Conservation (phyloP, 345 rosid genomes). For the Clausena lansium region DNA sequence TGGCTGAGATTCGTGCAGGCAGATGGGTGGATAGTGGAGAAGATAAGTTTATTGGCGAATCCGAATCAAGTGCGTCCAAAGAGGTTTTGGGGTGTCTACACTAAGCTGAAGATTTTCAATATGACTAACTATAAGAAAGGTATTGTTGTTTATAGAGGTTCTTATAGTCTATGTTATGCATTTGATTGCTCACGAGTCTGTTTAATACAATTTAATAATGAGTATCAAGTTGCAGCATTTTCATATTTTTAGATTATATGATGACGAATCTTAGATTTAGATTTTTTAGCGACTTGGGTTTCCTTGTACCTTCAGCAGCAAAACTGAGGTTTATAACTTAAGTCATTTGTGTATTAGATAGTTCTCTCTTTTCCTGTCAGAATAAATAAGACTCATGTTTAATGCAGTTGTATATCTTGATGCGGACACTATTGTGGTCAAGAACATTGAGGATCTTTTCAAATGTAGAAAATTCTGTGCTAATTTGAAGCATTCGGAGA, state of each 20-base stretch:
- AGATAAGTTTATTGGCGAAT: constrained; percentile 77
- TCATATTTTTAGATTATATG: not conserved
- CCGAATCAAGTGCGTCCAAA: constrained; percentile 87
- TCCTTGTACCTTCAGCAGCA: not conserved
- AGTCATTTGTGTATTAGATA: not conserved
- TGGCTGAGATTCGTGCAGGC: constrained; percentile 47
- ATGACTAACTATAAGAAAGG: constrained; percentile 89
- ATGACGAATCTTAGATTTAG: not conserved
- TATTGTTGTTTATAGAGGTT: constrained; percentile 8
- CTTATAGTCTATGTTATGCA: not conserved
- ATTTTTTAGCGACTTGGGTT: not conserved
- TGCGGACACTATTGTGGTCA: constrained; percentile 95
- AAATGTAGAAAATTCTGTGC: constrained; percentile 85
- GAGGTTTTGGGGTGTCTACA: constrained; percentile 97
- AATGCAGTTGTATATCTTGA: constrained; percentile 85
- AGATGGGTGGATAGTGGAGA: constrained; percentile 94
- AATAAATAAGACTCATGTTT: constrained; percentile 2
- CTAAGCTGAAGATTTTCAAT: constrained; percentile 89
- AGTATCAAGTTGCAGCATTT: not conserved
- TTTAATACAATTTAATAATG: not conserved
- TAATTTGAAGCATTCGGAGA: constrained; percentile 92
- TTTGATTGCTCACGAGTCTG: not conserved
- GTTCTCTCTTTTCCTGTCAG: not conserved
- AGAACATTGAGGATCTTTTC: constrained; percentile 84
- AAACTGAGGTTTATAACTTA: not conserved